Conservation (phyloP, 1,284 basidiomycete species). For the Abortiporus biennis region DNA sequence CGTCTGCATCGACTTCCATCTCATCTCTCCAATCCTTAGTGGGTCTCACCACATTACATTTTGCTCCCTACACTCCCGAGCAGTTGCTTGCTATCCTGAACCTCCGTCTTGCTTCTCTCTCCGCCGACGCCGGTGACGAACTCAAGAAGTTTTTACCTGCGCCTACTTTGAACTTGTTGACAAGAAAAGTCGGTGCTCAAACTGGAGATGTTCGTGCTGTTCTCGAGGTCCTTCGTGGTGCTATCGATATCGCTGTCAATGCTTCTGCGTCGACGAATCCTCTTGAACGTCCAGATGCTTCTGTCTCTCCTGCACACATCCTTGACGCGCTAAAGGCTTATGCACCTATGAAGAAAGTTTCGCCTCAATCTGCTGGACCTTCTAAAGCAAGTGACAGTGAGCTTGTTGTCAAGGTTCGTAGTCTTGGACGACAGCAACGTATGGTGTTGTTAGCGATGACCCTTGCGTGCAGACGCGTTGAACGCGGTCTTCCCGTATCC, state of each 20-base stretch:
- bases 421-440: slow-evolving; percentile 66
- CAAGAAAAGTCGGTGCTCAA: slow-evolving; percentile 70
- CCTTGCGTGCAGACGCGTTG: slow-evolving; percentile 55
- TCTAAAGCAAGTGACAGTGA: slow-evolving; percentile 47
- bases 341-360: slow-evolving; percentile 36
- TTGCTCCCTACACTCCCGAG: slow-evolving; percentile 63
- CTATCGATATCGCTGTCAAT: slow-evolving; percentile 58
- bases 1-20: slow-evolving; percentile 38
- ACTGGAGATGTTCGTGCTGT: slow-evolving; percentile 75
- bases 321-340: slow-evolving; percentile 66
- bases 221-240: slow-evolving; percentile 71
- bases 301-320: slow-evolving; percentile 57
- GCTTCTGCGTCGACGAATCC: slow-evolving; percentile 25
- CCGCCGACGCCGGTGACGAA: slow-evolving; percentile 18
- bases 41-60: slow-evolving; percentile 62
- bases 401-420: slow-evolving; percentile 54
- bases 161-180: slow-evolving; percentile 57
- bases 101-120: slow-evolving; percentile 45
- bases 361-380: slow-evolving; percentile 13
- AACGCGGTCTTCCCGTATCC: slow-evolving; percentile 47
- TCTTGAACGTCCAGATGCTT: slow-evolving; percentile 33
- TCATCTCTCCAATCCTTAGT: slow-evolving; percentile 29
- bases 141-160: slow-evolving; percentile 54
- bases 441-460: slow-evolving; percentile 59
- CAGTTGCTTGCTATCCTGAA: slow-evolving; percentile 64